Base-by-base conservation (phyloP, 176 grass and related monocot genomes). In the Puccinellia tenuiflora region DNA sequence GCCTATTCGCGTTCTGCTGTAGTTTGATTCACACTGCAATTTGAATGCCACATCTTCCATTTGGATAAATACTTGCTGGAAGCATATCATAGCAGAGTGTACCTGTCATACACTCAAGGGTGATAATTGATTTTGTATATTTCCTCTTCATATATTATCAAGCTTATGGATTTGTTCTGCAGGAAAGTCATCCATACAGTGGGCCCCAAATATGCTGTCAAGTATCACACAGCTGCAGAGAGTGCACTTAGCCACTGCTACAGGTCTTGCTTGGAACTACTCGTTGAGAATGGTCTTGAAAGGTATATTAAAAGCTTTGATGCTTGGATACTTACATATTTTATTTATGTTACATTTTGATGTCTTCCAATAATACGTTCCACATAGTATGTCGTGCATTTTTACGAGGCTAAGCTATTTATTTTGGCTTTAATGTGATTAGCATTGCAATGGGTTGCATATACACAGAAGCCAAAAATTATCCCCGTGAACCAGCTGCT, bases 211-310 rank as follows among this genome's bases (percentile, higher is more conserved):
- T 99, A 99, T 89, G 93, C 97, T 84, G 81, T 99, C 18, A 99
- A 99, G 73, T 99, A 96, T 84, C 97, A 99, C 85, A 99, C 93
- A 63, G 97, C 93, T 86, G 93, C 93, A 76, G 96, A 99, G 87
- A 96, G 93, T 78, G 96, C 93, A 24, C 96, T 99, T 83, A 99
- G 93, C 60, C 96, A 99, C 68, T 96, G 96, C 89, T 99, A 96
- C 78, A 85, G 93, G 18, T 93, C 97, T 84, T 99, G 97, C 80
- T 85, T 99, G 68, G 97, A 99, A 75, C 89, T 99, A 28, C 89
- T 99, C 0, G 95, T 96, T 86, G 96, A 99, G 39, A 96, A 90
- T 85, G 96, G 91, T 38, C 81, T 99, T 29, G 87, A 94, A 88
- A 99, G 93, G 96, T 99, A 78, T 56, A 78, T 34, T 73, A 11